Evolutionary conservation across 352 stramenopile species (phyloP).

Genomic region (Aphanomyces stellatus): DNA sequence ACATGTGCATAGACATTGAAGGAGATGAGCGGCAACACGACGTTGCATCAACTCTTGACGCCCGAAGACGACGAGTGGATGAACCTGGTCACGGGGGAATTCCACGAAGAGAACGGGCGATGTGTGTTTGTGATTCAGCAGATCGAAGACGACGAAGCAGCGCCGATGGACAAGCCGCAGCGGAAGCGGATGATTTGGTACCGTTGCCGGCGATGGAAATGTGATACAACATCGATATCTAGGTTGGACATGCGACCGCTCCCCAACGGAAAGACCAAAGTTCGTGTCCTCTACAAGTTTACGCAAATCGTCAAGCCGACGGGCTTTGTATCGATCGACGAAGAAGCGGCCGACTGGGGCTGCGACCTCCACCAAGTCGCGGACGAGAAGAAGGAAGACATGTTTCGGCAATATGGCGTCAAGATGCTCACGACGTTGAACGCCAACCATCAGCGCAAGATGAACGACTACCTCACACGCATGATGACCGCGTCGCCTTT

Average conservation of each 20-base stretch:
- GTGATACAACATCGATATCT: background rate
- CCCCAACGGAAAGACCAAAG: background rate
- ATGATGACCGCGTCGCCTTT: too few species aligned
- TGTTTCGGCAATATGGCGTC: background rate
- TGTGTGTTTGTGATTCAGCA: conserved; percentile 16
- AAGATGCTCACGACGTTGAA: background rate
- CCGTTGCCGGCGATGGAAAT: background rate
- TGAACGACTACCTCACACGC: background rate
- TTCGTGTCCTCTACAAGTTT: conserved; percentile 11
- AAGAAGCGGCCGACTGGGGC: conserved; percentile 13
- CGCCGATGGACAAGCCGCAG: background rate
- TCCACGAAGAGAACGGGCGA: background rate
- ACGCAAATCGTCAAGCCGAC: background rate
- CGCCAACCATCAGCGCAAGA: background rate
- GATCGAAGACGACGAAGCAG: conserved; percentile 2
- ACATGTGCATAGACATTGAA: background rate
- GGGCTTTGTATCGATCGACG: conserved; percentile 2
- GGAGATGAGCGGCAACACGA: conserved; percentile 5
- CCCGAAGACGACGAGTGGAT: conserved; percentile 7
- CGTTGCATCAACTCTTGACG: background rate
- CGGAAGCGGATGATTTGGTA: conserved; percentile 19
- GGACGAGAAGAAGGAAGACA: background rate
- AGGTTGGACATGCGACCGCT: background rate
- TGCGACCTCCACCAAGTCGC: conserved; percentile 4
- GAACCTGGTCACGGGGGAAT: conserved; percentile 13